Conservation (phyloP, 257 asterid genomes). For the Solanum gandarillasii region DNA sequence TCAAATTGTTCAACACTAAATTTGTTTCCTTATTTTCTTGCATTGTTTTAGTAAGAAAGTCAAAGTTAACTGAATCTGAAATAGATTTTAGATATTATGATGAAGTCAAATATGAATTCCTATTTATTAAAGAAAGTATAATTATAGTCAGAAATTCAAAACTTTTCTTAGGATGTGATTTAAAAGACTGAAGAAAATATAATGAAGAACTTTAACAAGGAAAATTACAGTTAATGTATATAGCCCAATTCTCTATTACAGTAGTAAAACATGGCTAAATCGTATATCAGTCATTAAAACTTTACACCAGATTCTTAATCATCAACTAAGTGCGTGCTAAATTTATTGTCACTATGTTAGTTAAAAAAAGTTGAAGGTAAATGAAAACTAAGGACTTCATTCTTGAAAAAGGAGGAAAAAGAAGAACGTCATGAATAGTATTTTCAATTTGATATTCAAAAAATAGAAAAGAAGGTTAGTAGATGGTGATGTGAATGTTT, state of each 20-base stretch:
- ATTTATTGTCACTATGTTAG: background rate
- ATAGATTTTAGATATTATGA: background rate
- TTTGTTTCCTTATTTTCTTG: background rate
- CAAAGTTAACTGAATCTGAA: background rate
- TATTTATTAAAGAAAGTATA: background rate
- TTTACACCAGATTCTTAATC: background rate
- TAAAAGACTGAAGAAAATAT: background rate
- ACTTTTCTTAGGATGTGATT: background rate
- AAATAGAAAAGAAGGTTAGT: background rate
- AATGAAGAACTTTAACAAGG: background rate
- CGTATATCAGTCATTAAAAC: background rate
- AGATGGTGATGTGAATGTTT: background rate
- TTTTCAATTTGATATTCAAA: background rate
- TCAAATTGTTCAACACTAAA: background rate
- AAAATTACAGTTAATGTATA: background rate
- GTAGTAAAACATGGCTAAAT: background rate
- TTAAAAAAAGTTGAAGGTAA: background rate
- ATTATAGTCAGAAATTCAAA: background rate
- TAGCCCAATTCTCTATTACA: background rate
- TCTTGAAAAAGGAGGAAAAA: background rate
- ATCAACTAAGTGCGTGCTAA: background rate
- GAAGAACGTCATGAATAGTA: background rate
- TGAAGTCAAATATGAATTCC: background rate
- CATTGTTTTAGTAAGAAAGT: background rate
- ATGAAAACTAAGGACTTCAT: background rate